phyloP scores from a whole-genome alignment of 164 flowering plant species.

The Macadamia tetraphylla region DNA sequence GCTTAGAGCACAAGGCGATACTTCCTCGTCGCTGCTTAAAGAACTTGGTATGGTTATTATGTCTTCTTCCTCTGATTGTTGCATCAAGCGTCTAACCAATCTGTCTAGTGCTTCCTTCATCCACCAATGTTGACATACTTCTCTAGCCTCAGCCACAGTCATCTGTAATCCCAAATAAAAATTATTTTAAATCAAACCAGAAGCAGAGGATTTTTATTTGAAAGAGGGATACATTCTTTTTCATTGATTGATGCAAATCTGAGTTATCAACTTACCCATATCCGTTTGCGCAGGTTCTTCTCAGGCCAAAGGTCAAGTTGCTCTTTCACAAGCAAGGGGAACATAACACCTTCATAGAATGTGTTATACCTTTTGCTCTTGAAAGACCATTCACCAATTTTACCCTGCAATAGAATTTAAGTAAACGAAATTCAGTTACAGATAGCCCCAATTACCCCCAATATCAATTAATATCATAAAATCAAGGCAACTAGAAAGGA shows the following conservation, averaged over 20 bases:
- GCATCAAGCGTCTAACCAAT: slow-evolving; percentile 15
- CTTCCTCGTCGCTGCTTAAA: background rate
- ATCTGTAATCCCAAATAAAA: slow-evolving; percentile 29
- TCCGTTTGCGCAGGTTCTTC: slow-evolving; percentile 40
- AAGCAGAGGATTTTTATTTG: too few relatives aligned
- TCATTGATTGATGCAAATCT: background rate
- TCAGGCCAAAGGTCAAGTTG: slow-evolving; percentile 81
- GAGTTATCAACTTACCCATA: slow-evolving; percentile 51
- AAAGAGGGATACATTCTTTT: too few relatives aligned
- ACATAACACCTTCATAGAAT: slow-evolving; percentile 65
- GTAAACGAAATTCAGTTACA: background rate
- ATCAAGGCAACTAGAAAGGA: too few relatives aligned
- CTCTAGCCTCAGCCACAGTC: slow-evolving; percentile 37
- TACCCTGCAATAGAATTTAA: slow-evolving; percentile 24
- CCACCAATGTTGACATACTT: slow-evolving; percentile 36
- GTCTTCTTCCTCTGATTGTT: background rate
- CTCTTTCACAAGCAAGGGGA: slow-evolving; percentile 62
- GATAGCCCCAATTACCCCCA: background rate
- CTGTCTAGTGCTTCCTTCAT: slow-evolving; percentile 44
- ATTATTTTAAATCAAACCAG: background rate
- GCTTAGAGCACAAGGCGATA: slow-evolving; percentile 6
- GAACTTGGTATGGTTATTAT: too few relatives aligned
- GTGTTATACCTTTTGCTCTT: slow-evolving; percentile 58
- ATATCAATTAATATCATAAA: background rate
- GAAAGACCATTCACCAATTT: slow-evolving; percentile 70